Evolutionary conservation across 2,329 filamentous ascomycete genomes (phyloP), one percentile per base, ranked within the genome.

Genomic region (Aspergillus pseudotamarii): DNA sequence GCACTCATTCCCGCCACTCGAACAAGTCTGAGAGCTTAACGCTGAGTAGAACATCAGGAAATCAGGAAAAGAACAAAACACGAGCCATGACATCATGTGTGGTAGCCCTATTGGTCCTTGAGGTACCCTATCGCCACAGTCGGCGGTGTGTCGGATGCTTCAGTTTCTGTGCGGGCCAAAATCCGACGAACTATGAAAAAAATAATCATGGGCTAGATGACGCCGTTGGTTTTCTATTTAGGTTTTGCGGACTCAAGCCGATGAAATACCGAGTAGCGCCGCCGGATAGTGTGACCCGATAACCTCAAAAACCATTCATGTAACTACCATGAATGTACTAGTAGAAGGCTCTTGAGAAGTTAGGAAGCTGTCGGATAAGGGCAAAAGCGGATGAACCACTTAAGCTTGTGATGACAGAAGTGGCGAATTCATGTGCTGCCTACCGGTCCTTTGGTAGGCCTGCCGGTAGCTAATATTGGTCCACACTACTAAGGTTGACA

Each of bases 391-490:
- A 16, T 19, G 57, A 23, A 32, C 30, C 10, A 50, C 43, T 50
- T 34, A 34, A 34, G 21, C 41, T 46, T 45, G 56, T 38, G n/a
- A 55, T 61, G 59, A 61, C 28, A 57, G 21, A 23, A 57, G 59
- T 61, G 59, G 59, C 59, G 23, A 58, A 23, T 14, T 41, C 21
- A 41, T 32, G 16, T 51, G 26, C 53, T 41, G 21, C 10, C 32
- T 34, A 34, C 32, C 11, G 3, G 10, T 34, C 23, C 56, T 32
- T 48, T 46, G 21, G 30, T 34, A 34, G 32, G 32, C n/a, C n/a
- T 30, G 12, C 16, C 16, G 30, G 45, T 41, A 41, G 38, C 38
- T 41, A 41, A n/a, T 41, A 41, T 41, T 41, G 38, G 38, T 41
- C 36, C 36, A 19, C 36, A 16, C 36, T 41, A 41, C 26, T 26